Conservation (phyloP, 139 green algal genomes). For the Asterochloris sp. region DNA sequence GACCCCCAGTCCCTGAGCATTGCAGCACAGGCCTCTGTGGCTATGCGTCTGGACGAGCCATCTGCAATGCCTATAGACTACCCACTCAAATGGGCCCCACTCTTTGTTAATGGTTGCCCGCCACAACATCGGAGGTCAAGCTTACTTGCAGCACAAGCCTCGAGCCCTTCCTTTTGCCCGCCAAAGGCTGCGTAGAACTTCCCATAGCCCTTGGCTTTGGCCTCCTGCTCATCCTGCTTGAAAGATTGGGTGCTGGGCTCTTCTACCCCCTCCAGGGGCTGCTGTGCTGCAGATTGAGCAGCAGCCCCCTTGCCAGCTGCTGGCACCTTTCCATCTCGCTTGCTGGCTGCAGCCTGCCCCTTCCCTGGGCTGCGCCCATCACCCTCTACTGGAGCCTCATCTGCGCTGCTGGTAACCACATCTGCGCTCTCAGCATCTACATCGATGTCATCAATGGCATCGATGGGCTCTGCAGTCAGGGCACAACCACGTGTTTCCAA, state of each 20-base stretch:
- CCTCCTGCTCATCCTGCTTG: constrained; percentile 27
- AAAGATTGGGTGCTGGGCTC: constrained; percentile 1
- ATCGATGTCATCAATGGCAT: too few relatives aligned
- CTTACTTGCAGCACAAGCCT: constrained; percentile 69
- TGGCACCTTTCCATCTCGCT: background rate
- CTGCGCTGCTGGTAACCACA: background rate
- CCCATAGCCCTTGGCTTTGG: constrained; percentile 58
- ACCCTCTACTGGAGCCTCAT: background rate
- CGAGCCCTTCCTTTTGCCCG: constrained; percentile 58
- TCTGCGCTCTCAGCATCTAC: background rate
- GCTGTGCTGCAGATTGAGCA: background rate
- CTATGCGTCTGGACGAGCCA: too few relatives aligned
- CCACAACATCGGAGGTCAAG: background rate
- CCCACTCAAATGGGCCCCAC: too few relatives aligned
- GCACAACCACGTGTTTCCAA: too few relatives aligned
- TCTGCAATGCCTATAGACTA: too few relatives aligned
- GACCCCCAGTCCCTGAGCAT: too few relatives aligned
- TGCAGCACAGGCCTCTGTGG: too few relatives aligned
- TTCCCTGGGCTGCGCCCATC: too few relatives aligned
- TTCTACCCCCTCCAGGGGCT: too few relatives aligned
- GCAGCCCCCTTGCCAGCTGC: background rate
- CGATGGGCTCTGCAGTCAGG: too few relatives aligned
- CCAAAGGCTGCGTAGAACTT: constrained; percentile 76
- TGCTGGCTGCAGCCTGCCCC: background rate
- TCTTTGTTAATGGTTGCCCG: too few relatives aligned